Evolutionary conservation across 495 filamentous ascomycete genomes (phyloP).

Genomic region (Penicillium parvum): DNA sequence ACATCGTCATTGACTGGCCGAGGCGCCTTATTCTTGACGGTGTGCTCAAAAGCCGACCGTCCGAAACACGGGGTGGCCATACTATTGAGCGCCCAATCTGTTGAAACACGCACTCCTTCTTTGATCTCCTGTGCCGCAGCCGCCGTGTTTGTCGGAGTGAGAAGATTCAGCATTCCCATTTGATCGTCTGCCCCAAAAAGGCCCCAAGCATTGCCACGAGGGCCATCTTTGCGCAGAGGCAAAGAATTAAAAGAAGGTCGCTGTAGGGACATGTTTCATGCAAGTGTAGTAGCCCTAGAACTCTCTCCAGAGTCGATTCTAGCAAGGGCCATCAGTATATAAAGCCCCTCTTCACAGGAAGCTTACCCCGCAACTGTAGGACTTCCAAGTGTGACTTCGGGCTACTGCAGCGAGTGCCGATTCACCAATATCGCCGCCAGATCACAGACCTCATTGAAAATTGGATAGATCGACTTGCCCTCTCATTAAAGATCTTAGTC

Average conservation of each 20-base stretch:
- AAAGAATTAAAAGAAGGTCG: constrained; percentile 38
- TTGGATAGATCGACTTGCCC: too few species aligned
- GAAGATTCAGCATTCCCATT: constrained; percentile 45
- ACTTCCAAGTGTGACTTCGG: too few species aligned
- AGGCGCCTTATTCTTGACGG: constrained; percentile 35
- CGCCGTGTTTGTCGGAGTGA: constrained; percentile 44
- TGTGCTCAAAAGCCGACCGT: constrained; percentile 27
- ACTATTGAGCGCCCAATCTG: constrained; percentile 39
- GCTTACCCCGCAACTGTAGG: too few species aligned
- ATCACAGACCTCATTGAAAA: too few species aligned
- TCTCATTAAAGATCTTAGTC: too few species aligned
- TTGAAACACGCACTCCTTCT: constrained; percentile 42
- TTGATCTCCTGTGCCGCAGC: constrained; percentile 45
- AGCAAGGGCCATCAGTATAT: too few species aligned
- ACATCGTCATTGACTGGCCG: constrained; percentile 54
- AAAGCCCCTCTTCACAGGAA: too few species aligned
- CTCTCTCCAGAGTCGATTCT: too few species aligned
- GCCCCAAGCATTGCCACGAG: constrained; percentile 47
- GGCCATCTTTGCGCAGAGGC: constrained; percentile 37
- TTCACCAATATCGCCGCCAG: too few species aligned
- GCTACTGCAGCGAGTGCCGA: too few species aligned
- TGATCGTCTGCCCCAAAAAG: constrained; percentile 41
- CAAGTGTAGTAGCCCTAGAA: neutral
- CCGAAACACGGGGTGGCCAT: constrained; percentile 26
- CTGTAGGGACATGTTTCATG: neutral